Evolutionary conservation across 148 eudicot species (phyloP), one percentile per base, ranked within the genome.

Genomic region (Talinum fruticosum): DNA sequence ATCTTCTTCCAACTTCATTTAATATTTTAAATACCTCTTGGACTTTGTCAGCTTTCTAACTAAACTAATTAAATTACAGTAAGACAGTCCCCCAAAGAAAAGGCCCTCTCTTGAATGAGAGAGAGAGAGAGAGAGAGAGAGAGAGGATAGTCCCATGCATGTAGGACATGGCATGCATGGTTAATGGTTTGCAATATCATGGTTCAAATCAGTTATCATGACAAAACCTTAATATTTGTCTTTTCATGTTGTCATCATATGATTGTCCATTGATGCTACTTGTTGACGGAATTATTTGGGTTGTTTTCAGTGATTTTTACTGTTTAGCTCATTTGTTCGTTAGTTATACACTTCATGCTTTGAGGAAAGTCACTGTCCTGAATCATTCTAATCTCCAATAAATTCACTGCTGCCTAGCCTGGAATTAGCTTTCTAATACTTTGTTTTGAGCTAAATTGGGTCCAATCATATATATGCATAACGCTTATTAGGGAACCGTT

Each of bases 141-240:
- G 12, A 41, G 8, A 41, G 12, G 47, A 41, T 1, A 41, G 13
- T 14, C 47, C 47, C 47, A 41, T 74, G 34, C 79, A 76, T 76
- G 79, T 76, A 76, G 72, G 72, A 45, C 79, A 76, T 45, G 8
- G 72, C 72, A 69, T 35, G 33, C 15, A 29, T 29, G 32, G 54
- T 26, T 10, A 5, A 29, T 29, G 32, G 54, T 26, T 10, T 44
- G 57, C 33, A 13, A 71, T 41, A 71, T 57, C 29, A 69, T 32
- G 19, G 30, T 28, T 29, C 57, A 78, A 69, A n/a, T 44, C 41
- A 41, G 59, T 78, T 61, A 78, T 78, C 66, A 73, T 77, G 81
- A 82, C 78, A 78, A 72, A 82, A 78, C 78, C 81, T 78, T 78
- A 82, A 82, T 67, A 73, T 82, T 82, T 82, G 84, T 82, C 81